Base-by-base conservation (phyloP, 23 red algal genomes). In the Pyropia haitanensis region DNA sequence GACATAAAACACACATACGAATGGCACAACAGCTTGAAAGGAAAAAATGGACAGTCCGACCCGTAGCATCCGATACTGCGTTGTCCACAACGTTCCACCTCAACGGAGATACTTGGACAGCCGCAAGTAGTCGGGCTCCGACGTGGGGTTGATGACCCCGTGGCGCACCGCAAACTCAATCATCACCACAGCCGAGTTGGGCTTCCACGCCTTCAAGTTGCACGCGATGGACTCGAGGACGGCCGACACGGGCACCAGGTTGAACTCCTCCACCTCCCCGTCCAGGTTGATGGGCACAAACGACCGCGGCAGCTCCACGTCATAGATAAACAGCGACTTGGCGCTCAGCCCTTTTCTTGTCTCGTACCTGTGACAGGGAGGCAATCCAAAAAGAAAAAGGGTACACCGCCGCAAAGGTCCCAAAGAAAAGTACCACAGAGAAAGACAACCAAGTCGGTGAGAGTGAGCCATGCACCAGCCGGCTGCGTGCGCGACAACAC, bases 101-200 rank as follows among this genome's bases (percentile, higher is more conserved):
- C 39, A 46, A 12, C 39, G 39, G 39, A 46, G 39, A 46, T 46
- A 46, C 39, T 46, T 46, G 39, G 39, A 46, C 39, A 46, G 8
- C 39, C 39, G 39, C 39, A 46, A 46, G 39, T 46, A 72, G 68
- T 72, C 68, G 18, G 68, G 68, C 52, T 72, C 68, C 49, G 54
- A 57, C 44, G 28, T 51, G 26, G 33, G 49, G 30, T 59, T 24
- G 18, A 72, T 22, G 14, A 72, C 51, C 48, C 68, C 68, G 54
- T 57, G 53, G 52, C 68, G 68, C 22, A 72, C 27, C 5, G 29
- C 22, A 60, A 72, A 72, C 20, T 72, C 68, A 14, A 72, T 19
- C 23, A 72, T 26, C 19, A 72, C 68, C 21, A 72, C n/a, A 49
- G 68, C 68, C 22, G 68, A 72, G 53, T 59, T 72, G 13, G 68